Conservation (phyloP, 2,329 filamentous ascomycete genomes). For the Fusarium sororula region DNA sequence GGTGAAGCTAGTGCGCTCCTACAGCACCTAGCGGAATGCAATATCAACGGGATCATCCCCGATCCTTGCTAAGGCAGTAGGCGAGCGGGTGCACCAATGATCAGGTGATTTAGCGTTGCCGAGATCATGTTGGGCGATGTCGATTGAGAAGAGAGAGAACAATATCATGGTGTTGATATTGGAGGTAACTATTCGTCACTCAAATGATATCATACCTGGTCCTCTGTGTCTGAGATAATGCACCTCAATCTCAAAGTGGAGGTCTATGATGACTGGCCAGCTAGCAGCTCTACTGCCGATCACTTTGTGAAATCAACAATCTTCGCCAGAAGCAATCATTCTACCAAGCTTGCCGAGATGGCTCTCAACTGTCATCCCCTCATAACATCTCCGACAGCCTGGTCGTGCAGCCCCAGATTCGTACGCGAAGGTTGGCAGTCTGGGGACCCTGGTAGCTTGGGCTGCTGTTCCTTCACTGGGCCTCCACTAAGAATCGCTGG, state of each 20-base stretch:
- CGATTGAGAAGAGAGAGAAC: constrained; percentile 5
- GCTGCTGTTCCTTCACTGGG: not conserved
- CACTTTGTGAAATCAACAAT: not conserved
- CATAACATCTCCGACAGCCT: not conserved
- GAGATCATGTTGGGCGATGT: constrained; percentile 3
- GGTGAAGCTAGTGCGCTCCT: constrained; percentile 34
- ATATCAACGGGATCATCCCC: constrained; percentile 41
- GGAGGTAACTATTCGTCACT: not conserved
- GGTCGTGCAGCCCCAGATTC: constrained; percentile 6
- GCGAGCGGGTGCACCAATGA: constrained; percentile 33
- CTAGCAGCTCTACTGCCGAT: not conserved
- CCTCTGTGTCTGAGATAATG: not conserved
- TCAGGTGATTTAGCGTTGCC: constrained; percentile 43
- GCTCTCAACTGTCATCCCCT: not conserved
- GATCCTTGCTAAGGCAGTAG: constrained; percentile 37
- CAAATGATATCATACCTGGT: not conserved
- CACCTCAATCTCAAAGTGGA: not conserved
- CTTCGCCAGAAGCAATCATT: not conserved
- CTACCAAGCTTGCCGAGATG: not conserved
- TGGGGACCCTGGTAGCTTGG: constrained; percentile 11
- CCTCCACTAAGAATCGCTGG: not conserved
- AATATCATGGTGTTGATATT: not conserved
- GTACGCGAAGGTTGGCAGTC: constrained; percentile 4
- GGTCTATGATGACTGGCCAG: not conserved
- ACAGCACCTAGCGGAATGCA: constrained; percentile 35